Evolutionary conservation across 768 basidiomycete species (phyloP), one percentile per base, ranked within the genome.

Genomic region (Rhodocollybia butyracea): DNA sequence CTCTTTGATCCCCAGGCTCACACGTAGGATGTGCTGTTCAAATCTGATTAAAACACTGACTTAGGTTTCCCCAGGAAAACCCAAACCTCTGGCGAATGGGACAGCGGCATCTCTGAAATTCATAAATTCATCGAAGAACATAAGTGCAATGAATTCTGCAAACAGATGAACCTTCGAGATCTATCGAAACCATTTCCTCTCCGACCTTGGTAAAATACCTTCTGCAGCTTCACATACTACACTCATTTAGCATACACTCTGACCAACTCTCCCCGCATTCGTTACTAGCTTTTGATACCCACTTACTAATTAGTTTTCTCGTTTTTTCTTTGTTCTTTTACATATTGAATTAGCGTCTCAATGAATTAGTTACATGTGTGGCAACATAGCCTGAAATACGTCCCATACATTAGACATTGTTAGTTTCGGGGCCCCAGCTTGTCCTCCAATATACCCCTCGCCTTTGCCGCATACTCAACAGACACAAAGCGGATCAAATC

Each of bases 381-480:
- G 58, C 22, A 66, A 29, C 58, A 64, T 61, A 10, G 54, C 31
- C 19, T 38, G 31, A 38, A 63, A 67, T 19, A 64, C 43, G 50
- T 38, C 36, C 66, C 62, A 68, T 17, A 63, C 54, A 56, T 62
- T 63, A 26, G 59, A 29, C 15, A 62, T 46, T 3, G 60, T 55
- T 17, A 66, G 50, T 15, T 38, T 40, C 17, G 41, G 39, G 57
- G 30, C 46, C 54, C 31, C 17, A 64, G 51, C 21, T 17, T 13
- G 8, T 58, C 40, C 43, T 54, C 63, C 11, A 59, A 41, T 4
- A n/a, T n/a, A n/a, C 48, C 52, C 27, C 61, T 36, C 29, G 64
- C 66, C 10, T 51, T 39, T 12, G 46, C 31, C 3, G 51, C 57
- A 50, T 57, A 67, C 27, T 63, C 63, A 2, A 32, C 39, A 2